Evolutionary conservation across 805 yeast genomes (phyloP), one percentile per base, ranked within the genome.

Genomic region (Kuraishia ogatae): DNA sequence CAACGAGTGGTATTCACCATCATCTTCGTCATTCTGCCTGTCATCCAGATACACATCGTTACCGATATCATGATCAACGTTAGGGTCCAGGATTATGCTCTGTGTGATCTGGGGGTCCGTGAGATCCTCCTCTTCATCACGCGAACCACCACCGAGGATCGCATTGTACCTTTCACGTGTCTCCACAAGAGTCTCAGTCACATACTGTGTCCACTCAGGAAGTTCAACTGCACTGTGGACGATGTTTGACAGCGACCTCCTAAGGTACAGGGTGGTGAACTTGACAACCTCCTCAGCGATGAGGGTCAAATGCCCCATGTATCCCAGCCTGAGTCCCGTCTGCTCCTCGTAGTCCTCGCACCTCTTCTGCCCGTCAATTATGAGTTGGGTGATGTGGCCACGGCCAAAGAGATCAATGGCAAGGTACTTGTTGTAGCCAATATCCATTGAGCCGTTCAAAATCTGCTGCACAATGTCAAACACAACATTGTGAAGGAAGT

Each of bases 211-310:
- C 98, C 98, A 92, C 13, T 76, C 80, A 2, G 75, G 76, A 8
- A 81, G 81, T 54, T 79, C 65, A 4, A 77, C 76, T 2, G 80
- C 77, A 11, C 73, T 76, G 15, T 77, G 78, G 21, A 84, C 81
- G 4, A 73, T 64, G 2, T 80, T 78, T 1, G 87, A 78, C 15
- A 84, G 77, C 23, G 81, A 68, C 58, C 82, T 87, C 7, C 86
- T 83, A 46, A 83, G 76, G 61, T 81, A 82, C 19, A 82, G 67
- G n/a, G 78, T 75, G 8, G 74, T 71, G 68, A 94, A 94, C 67
- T 94, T 94, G 52, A 91, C 97, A 50, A 94, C 91, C 67, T 94
- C 99, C 67, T 94, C 99, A 53, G 97, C 91, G 55, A 94, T 89
- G 53, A 94, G 74, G 6, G 96, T 90, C 59, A 94, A 72, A 67